Conservation (phyloP, 2,329 filamentous ascomycete genomes). For the Trichoderma aggressivum region DNA sequence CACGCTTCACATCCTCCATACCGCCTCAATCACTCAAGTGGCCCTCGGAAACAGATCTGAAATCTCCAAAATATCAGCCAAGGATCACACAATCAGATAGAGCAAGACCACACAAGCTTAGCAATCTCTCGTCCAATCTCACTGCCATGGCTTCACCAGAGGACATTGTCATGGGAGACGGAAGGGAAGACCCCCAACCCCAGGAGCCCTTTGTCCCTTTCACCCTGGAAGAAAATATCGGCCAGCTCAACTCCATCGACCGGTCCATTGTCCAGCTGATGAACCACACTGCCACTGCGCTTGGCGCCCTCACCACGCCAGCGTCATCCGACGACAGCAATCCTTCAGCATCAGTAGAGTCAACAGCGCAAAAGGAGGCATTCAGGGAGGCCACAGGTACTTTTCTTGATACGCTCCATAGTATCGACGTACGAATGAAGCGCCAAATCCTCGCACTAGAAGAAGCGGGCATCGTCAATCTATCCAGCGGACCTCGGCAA, state of each 20-base stretch:
- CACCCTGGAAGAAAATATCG: conserved; percentile 72
- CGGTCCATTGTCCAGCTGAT: conserved; percentile 46
- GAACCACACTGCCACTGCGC: conserved; percentile 44
- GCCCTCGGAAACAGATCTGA: too few relatives aligned
- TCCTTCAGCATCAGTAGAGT: conserved; percentile 33
- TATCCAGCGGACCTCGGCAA: conserved; percentile 35
- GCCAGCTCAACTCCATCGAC: conserved; percentile 77
- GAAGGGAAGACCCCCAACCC: conserved; percentile 25
- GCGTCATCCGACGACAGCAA: conserved; percentile 19
- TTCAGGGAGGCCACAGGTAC: conserved; percentile 60
- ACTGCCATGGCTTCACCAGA: conserved; percentile 31
- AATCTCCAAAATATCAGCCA: not conserved
- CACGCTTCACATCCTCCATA: not conserved
- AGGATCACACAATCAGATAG: not conserved
- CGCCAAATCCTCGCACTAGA: conserved; percentile 68
- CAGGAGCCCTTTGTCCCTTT: conserved; percentile 66
- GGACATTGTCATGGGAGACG: conserved; percentile 33
- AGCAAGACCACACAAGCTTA: not conserved
- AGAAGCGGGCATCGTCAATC: conserved; percentile 71
- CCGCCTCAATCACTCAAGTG: not conserved
- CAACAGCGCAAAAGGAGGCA: conserved; percentile 50
- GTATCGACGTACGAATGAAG: conserved; percentile 70
- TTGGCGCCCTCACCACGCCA: conserved; percentile 43
- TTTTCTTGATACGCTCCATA: conserved; percentile 71
- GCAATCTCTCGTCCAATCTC: not conserved